Base-by-base conservation (phyloP, 108 stramenopile species). In the Fragilariopsis cylindrus region DNA sequence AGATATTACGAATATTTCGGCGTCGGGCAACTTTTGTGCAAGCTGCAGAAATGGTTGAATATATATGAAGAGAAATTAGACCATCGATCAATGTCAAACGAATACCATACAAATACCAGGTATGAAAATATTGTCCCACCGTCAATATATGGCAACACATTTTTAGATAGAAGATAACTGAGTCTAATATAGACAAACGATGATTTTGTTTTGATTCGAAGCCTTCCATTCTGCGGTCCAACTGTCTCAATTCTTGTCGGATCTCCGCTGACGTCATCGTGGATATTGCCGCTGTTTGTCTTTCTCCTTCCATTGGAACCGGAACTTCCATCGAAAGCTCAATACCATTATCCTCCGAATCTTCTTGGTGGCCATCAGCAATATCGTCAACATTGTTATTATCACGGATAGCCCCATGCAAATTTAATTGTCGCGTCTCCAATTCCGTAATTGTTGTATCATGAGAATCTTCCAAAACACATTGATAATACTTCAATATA, bases 81-180 rank as follows among this genome's bases (percentile, higher is more conserved):
- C 85, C 82, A 76, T 93, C 85, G 49, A 90, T 84, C 63, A 90
- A 75, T 13, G 86, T 87, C 50, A 90, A 88, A 39, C 84, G 77
- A 7, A 88, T 69, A 5, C 92, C 92, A 67, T 90, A 87, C 30
- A 87, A 57, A 41, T 48, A 46, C 92, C 92, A 93, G 70, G 88
- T 86, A 65, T 93, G 92, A 40, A 85, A 41, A 60, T 88, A 93
- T 66, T 93, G 92, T 9, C 47, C 55, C 9, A 89, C 73, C 9
- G 88, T 88, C 18, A 89, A 48, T 4, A 75, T 39, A 9, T 84
- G 72, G 16, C 79, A 79, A 13, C 77, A 53, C 19, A 93, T 48
- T 56, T 93, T 84, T 19, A 89, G 57, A 9, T 46, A 13, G 74
- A 93, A 93, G 4, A 88, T 69, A 4, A 63, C 71, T 2, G 65